Conservation (phyloP, 768 basidiomycete species). For the Trichaptum fuscoviolaceum region DNA sequence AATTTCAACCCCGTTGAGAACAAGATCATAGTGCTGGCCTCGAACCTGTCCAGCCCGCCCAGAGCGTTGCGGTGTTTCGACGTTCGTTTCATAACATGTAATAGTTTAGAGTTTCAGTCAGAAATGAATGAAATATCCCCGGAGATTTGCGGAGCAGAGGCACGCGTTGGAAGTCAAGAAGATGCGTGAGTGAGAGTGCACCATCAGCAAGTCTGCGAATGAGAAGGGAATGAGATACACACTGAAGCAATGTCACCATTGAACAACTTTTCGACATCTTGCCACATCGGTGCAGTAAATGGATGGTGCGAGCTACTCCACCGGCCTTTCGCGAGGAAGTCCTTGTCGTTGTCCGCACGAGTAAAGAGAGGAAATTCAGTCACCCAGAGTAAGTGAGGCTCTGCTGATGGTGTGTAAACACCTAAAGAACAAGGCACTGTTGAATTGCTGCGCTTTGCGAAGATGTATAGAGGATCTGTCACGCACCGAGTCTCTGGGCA, state of each 20-base stretch:
- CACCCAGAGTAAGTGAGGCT: slow-evolving; percentile 89
- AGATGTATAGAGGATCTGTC: slow-evolving; percentile 8
- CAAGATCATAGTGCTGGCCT: slow-evolving; percentile 95
- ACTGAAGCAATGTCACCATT: slow-evolving; percentile 56
- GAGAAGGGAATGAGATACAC: slow-evolving; percentile 9
- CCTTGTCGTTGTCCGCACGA: slow-evolving; percentile 81
- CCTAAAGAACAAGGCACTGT: slow-evolving; percentile 34
- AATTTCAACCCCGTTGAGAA: slow-evolving; percentile 89
- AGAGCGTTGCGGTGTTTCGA: neutral
- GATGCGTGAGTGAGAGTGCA: slow-evolving; percentile 1
- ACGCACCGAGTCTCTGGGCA: slow-evolving; percentile 59
- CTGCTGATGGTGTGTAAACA: slow-evolving; percentile 45
- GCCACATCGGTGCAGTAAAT: slow-evolving; percentile 92
- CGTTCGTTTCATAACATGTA: neutral
- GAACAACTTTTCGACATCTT: slow-evolving; percentile 78
- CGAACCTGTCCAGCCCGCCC: slow-evolving; percentile 52
- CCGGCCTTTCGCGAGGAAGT: slow-evolving; percentile 75
- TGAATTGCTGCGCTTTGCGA: slow-evolving; percentile 7
- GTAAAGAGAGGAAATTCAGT: slow-evolving; percentile 95
- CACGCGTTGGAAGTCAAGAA: neutral
- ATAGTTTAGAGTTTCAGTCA: neutral
- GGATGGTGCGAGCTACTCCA: slow-evolving; percentile 95
- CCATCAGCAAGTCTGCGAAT: neutral
- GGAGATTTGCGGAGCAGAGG: neutral
- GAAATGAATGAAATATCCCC: neutral